Evolutionary conservation across 1,139 yeast genomes (phyloP).

Genomic region (Protomyces lactucae-debilis): DNA sequence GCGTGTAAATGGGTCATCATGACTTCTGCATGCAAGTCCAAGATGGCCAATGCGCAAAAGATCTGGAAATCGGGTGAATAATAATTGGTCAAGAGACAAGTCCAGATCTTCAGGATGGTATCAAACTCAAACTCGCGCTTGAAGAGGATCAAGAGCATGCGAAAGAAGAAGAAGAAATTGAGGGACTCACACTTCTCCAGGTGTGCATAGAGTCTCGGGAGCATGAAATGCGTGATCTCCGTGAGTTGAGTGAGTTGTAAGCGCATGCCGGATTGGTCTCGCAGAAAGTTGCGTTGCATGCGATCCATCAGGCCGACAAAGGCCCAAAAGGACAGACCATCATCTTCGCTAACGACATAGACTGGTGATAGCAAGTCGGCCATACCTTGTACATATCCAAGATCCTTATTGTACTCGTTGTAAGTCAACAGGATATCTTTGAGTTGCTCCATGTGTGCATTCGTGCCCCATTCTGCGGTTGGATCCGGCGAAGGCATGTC

Average conservation of each 20-base stretch:
- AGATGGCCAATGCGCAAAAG: conserved; percentile 77
- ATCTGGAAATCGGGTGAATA: conserved; percentile 81
- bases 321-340: conserved; percentile 79
- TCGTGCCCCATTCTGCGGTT: conserved; percentile 40
- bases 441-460: conserved; percentile 49
- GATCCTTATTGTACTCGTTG: conserved; percentile 71
- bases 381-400: conserved; percentile 99
- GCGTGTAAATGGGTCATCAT: conserved; percentile 66
- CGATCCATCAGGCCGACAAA: conserved; percentile 84
- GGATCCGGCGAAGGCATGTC: conserved; percentile 51
- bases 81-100: conserved; percentile 84
- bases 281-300: conserved; percentile 82
- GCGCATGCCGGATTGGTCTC: conserved; percentile 91
- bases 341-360: conserved; percentile 73
- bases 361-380: conserved; percentile 85
- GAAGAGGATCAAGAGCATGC: conserved; percentile 93
- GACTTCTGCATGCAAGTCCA: conserved; percentile 78
- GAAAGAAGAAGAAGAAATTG: conserved; percentile 84
- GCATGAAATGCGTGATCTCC: conserved; percentile 78
- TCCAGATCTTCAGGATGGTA: conserved; percentile 80
- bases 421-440: conserved; percentile 79
- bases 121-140: conserved; percentile 85
- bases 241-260: conserved; percentile 77
- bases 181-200: conserved; percentile 81
- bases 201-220: conserved; percentile 78